Conservation (phyloP, 2,329 filamentous ascomycete genomes). For the Xylaria sp. region DNA sequence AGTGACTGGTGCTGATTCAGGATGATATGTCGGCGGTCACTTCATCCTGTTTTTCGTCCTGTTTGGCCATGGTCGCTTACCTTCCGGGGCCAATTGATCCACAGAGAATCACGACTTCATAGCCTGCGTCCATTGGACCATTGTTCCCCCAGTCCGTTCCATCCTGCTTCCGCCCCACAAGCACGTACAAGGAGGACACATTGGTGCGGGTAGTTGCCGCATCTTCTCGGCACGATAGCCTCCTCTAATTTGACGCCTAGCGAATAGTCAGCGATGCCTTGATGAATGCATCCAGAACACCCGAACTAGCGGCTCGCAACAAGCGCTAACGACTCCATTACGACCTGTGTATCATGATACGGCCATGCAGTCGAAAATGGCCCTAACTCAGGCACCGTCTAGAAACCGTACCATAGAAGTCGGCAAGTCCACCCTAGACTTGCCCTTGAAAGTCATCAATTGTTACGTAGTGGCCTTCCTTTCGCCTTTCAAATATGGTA, state of each 20-base stretch:
- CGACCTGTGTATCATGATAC: conserved; percentile 1
- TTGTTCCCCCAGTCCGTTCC: conserved; percentile 17
- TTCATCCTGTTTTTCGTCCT: conserved; percentile 32
- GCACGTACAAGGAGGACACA: conserved; percentile 37
- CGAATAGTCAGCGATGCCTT: conserved; percentile 19
- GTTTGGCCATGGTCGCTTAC: conserved; percentile 35
- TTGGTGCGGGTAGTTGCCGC: conserved; percentile 30
- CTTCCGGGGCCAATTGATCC: conserved; percentile 35
- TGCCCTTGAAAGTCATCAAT: not conserved
- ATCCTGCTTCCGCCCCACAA: conserved; percentile 17
- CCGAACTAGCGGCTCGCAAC: conserved; percentile 14
- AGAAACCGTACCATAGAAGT: conserved; percentile 1
- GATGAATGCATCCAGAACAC: conserved; percentile 23
- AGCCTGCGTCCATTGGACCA: conserved; percentile 28
- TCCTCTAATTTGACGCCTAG: conserved; percentile 17
- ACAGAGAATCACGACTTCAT: conserved; percentile 9
- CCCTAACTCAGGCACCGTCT: conserved; percentile 16
- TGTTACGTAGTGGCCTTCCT: not conserved
- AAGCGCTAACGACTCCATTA: conserved; percentile 12
- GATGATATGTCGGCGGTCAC: conserved; percentile 21
- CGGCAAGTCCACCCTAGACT: conserved; percentile 15
- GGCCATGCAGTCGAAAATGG: conserved; percentile 3
- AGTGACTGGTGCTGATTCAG: conserved; percentile 11
- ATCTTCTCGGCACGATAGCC: conserved; percentile 24
- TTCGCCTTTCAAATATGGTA: not conserved